Percentiles rank a stretch among this genome's conserved stretches.
These are phyloP conservation scores for Rhizopogon roseolus DNA, from an alignment of 768 basidiomycete genomes.

Conservation along the genomic window DNA sequence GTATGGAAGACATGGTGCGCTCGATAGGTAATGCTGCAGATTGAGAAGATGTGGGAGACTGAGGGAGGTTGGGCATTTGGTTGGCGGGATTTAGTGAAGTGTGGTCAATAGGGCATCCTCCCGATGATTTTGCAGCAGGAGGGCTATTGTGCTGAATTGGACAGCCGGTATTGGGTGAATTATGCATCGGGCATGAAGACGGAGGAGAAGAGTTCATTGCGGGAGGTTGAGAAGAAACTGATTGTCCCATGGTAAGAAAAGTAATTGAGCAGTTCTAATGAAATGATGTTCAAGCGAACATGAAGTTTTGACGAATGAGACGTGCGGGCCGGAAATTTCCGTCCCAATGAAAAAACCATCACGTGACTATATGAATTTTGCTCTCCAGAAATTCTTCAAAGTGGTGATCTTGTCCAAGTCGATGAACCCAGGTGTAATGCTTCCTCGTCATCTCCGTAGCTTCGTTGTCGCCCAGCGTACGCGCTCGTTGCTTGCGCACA, in stretches of 20 bases:
- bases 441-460: conserved; percentile 44
- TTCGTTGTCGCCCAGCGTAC: conserved; percentile 26
- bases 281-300: background rate
- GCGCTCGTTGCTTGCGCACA: conserved; percentile 13
- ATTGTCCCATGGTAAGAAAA: conserved; percentile 9
- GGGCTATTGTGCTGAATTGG: conserved; percentile 37
- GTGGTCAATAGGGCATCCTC: conserved; percentile 65
- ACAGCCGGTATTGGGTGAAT: conserved; percentile 25
- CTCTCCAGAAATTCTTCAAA: background rate
- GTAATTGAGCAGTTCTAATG: background rate
- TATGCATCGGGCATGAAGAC: conserved; percentile 10
- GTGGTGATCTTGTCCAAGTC: background rate
- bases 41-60: conserved; percentile 54
- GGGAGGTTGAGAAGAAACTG: conserved; percentile 9
- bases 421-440: conserved; percentile 23
- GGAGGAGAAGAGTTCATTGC: conserved; percentile 4
- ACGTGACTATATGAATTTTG: background rate
- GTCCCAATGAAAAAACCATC: background rate
- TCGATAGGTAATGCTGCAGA: conserved; percentile 59
- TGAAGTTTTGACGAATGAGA: too few species aligned
- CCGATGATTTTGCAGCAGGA: conserved; percentile 19
- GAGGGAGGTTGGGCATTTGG: conserved; percentile 84
- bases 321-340: too few species aligned
- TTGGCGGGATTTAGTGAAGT: conserved; percentile 63
- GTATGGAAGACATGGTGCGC: conserved; percentile 82